Conservation (phyloP, 306 rosid species). For the Inga leiocalycina region DNA sequence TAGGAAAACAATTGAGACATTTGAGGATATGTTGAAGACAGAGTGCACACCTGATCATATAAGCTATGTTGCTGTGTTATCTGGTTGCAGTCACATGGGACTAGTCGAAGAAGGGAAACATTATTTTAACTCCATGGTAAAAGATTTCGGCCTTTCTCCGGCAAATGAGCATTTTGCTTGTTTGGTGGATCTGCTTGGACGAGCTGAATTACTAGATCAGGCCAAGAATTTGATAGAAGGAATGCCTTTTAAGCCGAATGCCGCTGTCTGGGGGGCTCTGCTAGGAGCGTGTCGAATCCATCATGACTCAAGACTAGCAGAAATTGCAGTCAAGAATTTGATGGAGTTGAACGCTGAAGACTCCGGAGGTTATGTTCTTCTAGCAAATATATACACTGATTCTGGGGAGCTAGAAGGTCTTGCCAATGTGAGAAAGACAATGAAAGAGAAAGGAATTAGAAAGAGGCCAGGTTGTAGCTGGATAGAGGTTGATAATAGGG, state of each 20-base stretch:
- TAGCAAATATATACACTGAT: constrained; percentile 44
- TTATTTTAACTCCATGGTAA: constrained; percentile 46
- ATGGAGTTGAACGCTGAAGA: constrained; percentile 34
- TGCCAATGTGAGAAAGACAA: constrained; percentile 34
- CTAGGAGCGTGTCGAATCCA: constrained; percentile 49
- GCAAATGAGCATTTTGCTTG: constrained; percentile 52
- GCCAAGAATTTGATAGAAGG: constrained; percentile 48
- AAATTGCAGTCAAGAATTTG: constrained; percentile 39
- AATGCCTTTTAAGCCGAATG: constrained; percentile 48
- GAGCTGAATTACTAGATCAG: constrained; percentile 48
- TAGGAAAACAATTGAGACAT: constrained; percentile 40
- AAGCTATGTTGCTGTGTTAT: constrained; percentile 49
- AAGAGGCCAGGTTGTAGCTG: constrained; percentile 14
- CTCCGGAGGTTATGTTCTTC: constrained; percentile 45
- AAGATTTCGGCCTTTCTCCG: constrained; percentile 43
- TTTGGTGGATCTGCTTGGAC: constrained; percentile 58
- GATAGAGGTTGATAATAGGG: constrained; percentile 28
- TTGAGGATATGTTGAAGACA: constrained; percentile 43
- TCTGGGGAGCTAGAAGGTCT: constrained; percentile 43
- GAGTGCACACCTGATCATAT: constrained; percentile 45
- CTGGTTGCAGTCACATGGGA: constrained; percentile 57
- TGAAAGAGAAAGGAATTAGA: constrained; percentile 15
- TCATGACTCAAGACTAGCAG: constrained; percentile 37
- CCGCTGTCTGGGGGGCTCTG: constrained; percentile 46
- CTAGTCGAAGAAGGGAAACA: constrained; percentile 39